Base-by-base conservation (phyloP, 2,329 filamentous ascomycete genomes). In the Dactylellina leptospora region DNA sequence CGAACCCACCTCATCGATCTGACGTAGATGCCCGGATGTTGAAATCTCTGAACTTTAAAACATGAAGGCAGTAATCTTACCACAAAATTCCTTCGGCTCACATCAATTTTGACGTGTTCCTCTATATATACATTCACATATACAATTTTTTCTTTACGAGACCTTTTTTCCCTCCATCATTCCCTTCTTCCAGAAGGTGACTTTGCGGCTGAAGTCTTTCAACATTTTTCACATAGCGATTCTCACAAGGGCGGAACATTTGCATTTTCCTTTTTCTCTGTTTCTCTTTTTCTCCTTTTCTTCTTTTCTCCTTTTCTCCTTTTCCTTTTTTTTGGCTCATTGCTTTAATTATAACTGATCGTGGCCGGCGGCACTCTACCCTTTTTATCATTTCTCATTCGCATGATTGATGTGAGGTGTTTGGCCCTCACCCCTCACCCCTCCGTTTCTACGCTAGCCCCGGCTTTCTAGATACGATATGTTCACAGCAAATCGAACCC, bases 11-110 rank as follows among this genome's bases (percentile, higher is more conserved):
- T 20, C 69, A 64, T 42, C 55, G 76, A 38, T 75, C 76, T 55
- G 74, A 74, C 55, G 66, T 75, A 25, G 76, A 77, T 72, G 68
- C 73, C 36, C 73, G 76, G 44, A 76, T 77, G 76, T 60, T 77
- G 27, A 75, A 75, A 51, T 75, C 75, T 22, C 64, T 77, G 28
- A 76, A 75, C 47, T 75, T 73, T 48, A 74, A 74, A 60, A 74
- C 75, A 54, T 76, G 76, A 74, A 16, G 1, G 13, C 11, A 11
- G 16, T 27, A 11, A 4, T 1, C 51, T 18, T 28, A n/a, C n/a
- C n/a, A n/a, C n/a, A n/a, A n/a, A n/a, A n/a, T n/a, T 42, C 22
- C 20, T 2, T n/a, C 4, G n/a, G n/a, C 11, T 25, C 11, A 18
- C 13, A 23, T 23, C 13, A 30, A 16, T 20, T 11, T 51, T 33